Base-by-base conservation (phyloP, 1,284 basidiomycete genomes). In the Ustilago crameri region DNA sequence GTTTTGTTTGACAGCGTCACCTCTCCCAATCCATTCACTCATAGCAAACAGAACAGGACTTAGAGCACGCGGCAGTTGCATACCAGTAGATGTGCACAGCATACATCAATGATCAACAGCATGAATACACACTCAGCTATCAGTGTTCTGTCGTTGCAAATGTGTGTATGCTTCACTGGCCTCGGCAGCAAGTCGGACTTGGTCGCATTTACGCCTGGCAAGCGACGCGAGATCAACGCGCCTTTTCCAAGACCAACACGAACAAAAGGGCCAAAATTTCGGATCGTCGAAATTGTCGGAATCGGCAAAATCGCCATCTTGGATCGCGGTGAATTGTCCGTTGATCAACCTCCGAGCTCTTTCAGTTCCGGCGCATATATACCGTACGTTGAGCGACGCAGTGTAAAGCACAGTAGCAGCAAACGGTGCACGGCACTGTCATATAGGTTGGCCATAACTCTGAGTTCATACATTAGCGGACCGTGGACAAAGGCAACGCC, bases 251-350 rank as follows among this genome's bases (percentile, higher is more conserved):
- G 34, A 60, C 42, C 53, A 55, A 56, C 64, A 51, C 52, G 15
- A 23, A 20, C 44, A 48, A 46, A 34, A n/a, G 22, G 43, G 41
- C 38, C 40, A 27, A n/a, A 26, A n/a, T 50, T 49, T 44, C 15
- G 15, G 41, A 42, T 43, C n/a, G 62, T 65, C 56, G 58, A 50
- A 59, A 50, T 37, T 34, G 15, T 22, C 27, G 12, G 46, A 20
- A 53, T 58, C 62, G 62, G 62, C 46, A 20, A 59, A 65, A 54
- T 54, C 55, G 51, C 50, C 54, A 27, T 41, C 30, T 38, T 30
- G 40, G 30, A 23, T 35, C 20, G 20, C 30, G 41, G 47, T 40
- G 23, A n/a, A 48, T 52, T 22, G 50, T 17, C 35, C n/a, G 35
- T 9, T 30, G 30, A 12, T 30, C 30, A 30, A 30, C 5, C 30